Evolutionary conservation across 257 asterid species (phyloP).

Genomic region (Penstemon eatonii): DNA sequence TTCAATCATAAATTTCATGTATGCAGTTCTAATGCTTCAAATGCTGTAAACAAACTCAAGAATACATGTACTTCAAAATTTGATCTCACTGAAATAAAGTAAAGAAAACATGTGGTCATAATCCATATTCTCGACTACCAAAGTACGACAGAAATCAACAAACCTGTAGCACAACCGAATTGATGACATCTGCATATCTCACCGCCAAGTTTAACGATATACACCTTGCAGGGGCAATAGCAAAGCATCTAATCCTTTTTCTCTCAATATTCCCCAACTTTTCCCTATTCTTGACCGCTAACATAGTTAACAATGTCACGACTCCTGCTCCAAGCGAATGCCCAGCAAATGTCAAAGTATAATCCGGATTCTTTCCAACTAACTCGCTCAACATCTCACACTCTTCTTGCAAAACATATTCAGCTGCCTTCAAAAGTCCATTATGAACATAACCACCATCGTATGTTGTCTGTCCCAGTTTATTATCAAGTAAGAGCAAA

Average conservation of each 20-base stretch:
- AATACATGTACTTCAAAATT: too few relatives aligned
- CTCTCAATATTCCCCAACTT: conserved; percentile 73
- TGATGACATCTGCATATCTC: conserved; percentile 90
- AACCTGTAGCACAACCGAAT: conserved; percentile 94
- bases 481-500: conserved; percentile 74
- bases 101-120: background rate
- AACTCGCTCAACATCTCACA: conserved; percentile 56
- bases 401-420: conserved; percentile 70
- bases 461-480: conserved; percentile 82
- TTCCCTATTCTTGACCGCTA: conserved; percentile 74
- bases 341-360: conserved; percentile 82
- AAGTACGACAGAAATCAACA: background rate
- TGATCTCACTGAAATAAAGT: background rate
- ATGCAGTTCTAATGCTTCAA: too few relatives aligned
- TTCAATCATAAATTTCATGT: too few relatives aligned
- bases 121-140: background rate
- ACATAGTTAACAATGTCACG: conserved; percentile 74
- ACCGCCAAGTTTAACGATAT: conserved; percentile 93
- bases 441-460: conserved; percentile 96
- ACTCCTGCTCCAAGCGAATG: conserved; percentile 99
- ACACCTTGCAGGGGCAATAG: conserved; percentile 96
- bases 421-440: conserved; percentile 93
- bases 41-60: too few relatives aligned
- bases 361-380: conserved; percentile 52
- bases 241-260: conserved; percentile 83